These are phyloP conservation scores for Acanthochlamys bracteata DNA, from an alignment of 106 monocot species.

Conservation along the genomic window DNA sequence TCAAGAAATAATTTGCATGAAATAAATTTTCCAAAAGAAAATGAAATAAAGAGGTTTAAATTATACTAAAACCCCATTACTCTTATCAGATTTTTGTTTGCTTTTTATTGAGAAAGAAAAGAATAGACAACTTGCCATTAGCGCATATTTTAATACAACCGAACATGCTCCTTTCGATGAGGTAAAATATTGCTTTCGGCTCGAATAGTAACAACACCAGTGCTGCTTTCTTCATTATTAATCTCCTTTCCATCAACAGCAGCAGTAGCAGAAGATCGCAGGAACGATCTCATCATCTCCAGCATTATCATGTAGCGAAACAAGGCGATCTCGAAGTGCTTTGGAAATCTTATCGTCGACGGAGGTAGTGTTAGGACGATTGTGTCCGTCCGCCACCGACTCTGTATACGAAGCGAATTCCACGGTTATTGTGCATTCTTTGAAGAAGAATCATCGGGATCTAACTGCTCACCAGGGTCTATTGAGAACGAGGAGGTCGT, in stretches of 20 bases:
- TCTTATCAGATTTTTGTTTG: too few relatives aligned
- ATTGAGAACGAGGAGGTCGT: too few relatives aligned
- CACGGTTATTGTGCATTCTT: slow-evolving; percentile 55
- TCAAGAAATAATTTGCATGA: slow-evolving; percentile 78
- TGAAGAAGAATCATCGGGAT: neutral
- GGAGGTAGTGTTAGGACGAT: slow-evolving; percentile 58
- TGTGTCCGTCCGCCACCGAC: slow-evolving; percentile 74
- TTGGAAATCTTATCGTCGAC: slow-evolving; percentile 76
- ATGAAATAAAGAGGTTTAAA: too few relatives aligned
- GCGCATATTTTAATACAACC: too few relatives aligned
- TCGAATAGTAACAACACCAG: slow-evolving; percentile 4
- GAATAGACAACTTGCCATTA: too few relatives aligned
- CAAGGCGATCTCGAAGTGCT: slow-evolving; percentile 23
- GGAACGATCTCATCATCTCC: slow-evolving; percentile 20
- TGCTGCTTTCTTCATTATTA: slow-evolving; percentile 16
- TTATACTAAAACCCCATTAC: too few relatives aligned
- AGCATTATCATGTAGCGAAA: slow-evolving; percentile 25
- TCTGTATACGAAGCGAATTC: slow-evolving; percentile 77
- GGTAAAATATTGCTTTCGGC: slow-evolving; percentile 41
- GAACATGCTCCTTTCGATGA: slow-evolving; percentile 86
- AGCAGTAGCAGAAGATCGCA: slow-evolving; percentile 3
- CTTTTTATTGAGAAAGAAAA: too few relatives aligned
- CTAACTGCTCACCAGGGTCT: slow-evolving; percentile 42
- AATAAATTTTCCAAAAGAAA: too few relatives aligned
- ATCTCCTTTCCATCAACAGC: slow-evolving; percentile 16